phyloP scores from a whole-genome alignment of 352 stramenopile species.

The Pythium aphanidermatum region DNA sequence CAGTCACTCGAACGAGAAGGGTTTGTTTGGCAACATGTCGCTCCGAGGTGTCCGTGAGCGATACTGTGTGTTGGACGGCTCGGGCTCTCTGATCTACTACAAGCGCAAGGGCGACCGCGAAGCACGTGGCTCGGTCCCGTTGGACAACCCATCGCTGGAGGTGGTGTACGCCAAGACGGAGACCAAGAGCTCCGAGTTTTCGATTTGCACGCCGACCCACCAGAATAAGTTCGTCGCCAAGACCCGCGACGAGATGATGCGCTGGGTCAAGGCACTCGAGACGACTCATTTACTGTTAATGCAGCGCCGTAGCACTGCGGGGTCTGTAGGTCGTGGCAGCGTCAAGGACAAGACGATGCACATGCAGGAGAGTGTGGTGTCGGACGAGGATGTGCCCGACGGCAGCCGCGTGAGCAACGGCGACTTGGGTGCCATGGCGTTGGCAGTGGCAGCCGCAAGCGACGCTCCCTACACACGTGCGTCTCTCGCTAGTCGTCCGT shows the following conservation, averaged over 20 bases:
- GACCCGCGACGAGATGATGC: conserved; percentile 60
- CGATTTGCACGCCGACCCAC: conserved; percentile 65
- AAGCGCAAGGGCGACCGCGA: conserved; percentile 77
- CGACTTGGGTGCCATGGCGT: conserved; percentile 5
- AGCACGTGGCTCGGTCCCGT: conserved; percentile 52
- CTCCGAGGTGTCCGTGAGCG: conserved; percentile 64
- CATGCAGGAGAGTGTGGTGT: conserved; percentile 20
- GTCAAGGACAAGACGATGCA: conserved; percentile 22
- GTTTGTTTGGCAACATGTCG: conserved; percentile 74
- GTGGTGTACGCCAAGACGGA: conserved; percentile 66
- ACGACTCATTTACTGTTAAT: conserved; percentile 48
- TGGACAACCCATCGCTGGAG: conserved; percentile 61
- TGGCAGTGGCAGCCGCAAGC: conserved; percentile 2
- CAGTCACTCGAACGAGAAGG: conserved; percentile 73
- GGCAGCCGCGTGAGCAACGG: conserved; percentile 9
- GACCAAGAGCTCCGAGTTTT: conserved; percentile 68
- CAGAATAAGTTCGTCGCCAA: conserved; percentile 74
- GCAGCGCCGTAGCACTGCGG: conserved; percentile 15
- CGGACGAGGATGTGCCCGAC: conserved; percentile 14
- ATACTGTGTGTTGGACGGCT: conserved; percentile 64
- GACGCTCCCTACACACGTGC: not conserved
- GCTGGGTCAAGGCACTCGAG: conserved; percentile 60
- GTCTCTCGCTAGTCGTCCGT: conserved; percentile 15
- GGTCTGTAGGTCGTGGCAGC: conserved; percentile 10
- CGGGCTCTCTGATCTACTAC: conserved; percentile 68